These are phyloP conservation scores for Colletotrichum spaethianum DNA, from an alignment of 2,329 filamentous ascomycete species.

Conservation along the genomic window DNA sequence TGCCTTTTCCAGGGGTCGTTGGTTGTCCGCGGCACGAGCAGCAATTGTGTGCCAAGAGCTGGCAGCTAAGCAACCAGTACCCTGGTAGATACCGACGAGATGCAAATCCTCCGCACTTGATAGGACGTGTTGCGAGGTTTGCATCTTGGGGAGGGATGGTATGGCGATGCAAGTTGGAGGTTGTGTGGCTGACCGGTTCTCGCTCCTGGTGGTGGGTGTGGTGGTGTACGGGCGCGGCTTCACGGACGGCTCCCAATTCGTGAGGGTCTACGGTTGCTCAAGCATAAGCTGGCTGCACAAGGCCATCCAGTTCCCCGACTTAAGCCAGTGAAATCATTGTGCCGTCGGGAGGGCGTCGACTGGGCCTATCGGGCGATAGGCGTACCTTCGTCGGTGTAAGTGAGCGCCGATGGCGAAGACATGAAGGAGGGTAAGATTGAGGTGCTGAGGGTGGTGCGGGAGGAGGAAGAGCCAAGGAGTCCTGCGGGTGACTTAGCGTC, in stretches of 20 bases:
- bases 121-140: constrained; percentile 11
- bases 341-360: neutral
- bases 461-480: constrained; percentile 2
- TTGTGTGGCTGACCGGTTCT: constrained; percentile 28
- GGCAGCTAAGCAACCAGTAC: constrained; percentile 4
- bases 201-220: constrained; percentile 9
- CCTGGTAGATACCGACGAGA: neutral
- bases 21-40: neutral
- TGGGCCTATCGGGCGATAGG: constrained; percentile 10
- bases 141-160: constrained; percentile 15
- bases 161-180: constrained; percentile 9
- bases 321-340: constrained; percentile 10
- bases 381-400: constrained; percentile 16
- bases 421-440: constrained; percentile 28
- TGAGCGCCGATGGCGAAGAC: constrained; percentile 18
- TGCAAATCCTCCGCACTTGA: constrained; percentile 8
- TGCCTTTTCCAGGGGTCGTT: neutral
- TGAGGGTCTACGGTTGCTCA: neutral
- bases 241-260: constrained; percentile 34
- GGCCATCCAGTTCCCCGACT: neutral
- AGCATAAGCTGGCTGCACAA: constrained; percentile 7
- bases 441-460: constrained; percentile 6
- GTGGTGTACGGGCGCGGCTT: constrained; percentile 28
- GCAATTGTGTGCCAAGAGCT: constrained; percentile 16
- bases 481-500: neutral